Evolutionary conservation across 257 asterid species (phyloP), one percentile per base, ranked within the genome.

Genomic region (Solanum gracilifrons): DNA sequence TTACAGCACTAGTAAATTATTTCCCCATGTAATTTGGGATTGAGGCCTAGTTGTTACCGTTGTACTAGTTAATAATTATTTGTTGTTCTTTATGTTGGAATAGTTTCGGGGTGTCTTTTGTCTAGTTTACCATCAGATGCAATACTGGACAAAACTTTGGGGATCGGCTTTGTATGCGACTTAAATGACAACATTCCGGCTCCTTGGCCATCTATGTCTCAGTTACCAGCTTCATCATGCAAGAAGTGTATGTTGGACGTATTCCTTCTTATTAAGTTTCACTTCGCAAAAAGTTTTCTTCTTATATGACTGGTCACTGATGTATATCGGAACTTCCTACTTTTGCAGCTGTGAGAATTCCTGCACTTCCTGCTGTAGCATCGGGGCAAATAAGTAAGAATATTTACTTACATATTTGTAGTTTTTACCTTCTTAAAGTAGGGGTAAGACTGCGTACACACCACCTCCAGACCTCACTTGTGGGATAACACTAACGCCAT

Each of bases 321-420:
- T 41, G 10, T 58, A 32, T 15, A 55, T 46, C 20, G 5, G 9
- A 4, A 41, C 64, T 71, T 83, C 39, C 41, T 51, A 39, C 76
- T 41, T 25, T 88, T 86, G 91, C 98, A 95, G 99, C 98, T 35
- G 89, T 95, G 91, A 95, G 92, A 87, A 90, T 97, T 88, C 99
- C 99, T 10, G 99, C 98, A 37, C 99, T 97, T 89, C 98, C 99
- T 75, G 99, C 99, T 9, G 99, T 96, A 41, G 98, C 98, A 88
- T 94, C 98, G 43, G 98, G 97, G 66, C 95, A 95, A 90, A 94
- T 88, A 74, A 86, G 99, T 95, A 93, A 93, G 98, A 92, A 46
- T 0, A 25, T 27, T 29, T 27, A 15, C 66, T 43, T 43, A 43
- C 18, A 41, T 37, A 27, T 79, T n/a, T 76, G 84, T 76, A n/a